A percentile compares a stretch with the other conserved stretches of the same genome.
phyloP scores from a whole-genome alignment of 2,329 filamentous ascomycete species.

The Scytalidium lignicola region DNA sequence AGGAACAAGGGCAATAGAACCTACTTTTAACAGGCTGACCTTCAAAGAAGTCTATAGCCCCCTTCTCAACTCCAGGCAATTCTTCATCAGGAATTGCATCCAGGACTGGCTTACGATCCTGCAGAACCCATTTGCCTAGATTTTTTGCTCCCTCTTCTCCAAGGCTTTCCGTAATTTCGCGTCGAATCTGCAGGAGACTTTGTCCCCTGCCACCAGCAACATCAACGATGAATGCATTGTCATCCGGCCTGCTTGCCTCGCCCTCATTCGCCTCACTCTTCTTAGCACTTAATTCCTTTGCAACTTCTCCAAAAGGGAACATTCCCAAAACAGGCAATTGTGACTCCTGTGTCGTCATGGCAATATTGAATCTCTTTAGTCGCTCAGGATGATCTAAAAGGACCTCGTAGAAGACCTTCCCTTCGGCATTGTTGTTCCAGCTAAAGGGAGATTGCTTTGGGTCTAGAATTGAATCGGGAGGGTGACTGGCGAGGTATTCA shows the following conservation, averaged over 20 bases:
- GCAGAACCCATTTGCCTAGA: slow-evolving; percentile 6
- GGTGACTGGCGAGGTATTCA: slow-evolving; percentile 18
- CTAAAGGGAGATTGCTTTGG: slow-evolving; percentile 14
- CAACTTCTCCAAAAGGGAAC: slow-evolving; percentile 6
- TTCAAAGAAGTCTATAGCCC: slow-evolving; percentile 7
- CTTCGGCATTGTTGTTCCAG: slow-evolving; percentile 16
- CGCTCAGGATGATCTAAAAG: slow-evolving; percentile 18
- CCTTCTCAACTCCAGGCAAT: slow-evolving; percentile 5
- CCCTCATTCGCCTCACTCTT: background rate
- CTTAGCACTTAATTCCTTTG: slow-evolving; percentile 2
- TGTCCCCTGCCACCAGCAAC: slow-evolving; percentile 18
- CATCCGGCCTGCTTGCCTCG: background rate
- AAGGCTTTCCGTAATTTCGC: slow-evolving; percentile 5
- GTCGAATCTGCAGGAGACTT: slow-evolving; percentile 14
- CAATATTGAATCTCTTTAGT: slow-evolving; percentile 19
- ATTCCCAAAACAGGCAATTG: slow-evolving; percentile 2
- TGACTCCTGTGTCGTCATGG: slow-evolving; percentile 8
- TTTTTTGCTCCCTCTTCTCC: background rate
- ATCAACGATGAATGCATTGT: slow-evolving; percentile 14
- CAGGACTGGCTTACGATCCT: slow-evolving; percentile 11
- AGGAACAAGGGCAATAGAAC: slow-evolving; percentile 3
- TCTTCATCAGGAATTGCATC: slow-evolving; percentile 3
- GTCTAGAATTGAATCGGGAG: slow-evolving; percentile 11
- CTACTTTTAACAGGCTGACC: slow-evolving; percentile 5
- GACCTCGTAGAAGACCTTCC: slow-evolving; percentile 22